phyloP scores from a whole-genome alignment of 768 basidiomycete species.

The Serendipita indica region DNA sequence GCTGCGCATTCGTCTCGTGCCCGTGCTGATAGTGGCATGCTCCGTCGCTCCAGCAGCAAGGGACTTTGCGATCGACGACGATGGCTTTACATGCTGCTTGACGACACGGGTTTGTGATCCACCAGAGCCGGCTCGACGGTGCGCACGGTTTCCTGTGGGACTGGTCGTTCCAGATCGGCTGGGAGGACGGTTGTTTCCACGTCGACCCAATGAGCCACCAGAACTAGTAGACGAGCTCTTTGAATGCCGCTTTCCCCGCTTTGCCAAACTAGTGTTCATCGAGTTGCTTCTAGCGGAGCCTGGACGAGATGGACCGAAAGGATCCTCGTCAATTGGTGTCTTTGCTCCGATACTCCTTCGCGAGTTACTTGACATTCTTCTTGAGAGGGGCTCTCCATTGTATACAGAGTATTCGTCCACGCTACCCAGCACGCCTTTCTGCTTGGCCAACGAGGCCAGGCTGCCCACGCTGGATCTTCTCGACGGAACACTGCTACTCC shows the following conservation, averaged over 20 bases:
- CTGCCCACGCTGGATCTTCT: constrained; percentile 44
- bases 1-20: not conserved
- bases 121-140: constrained; percentile 1
- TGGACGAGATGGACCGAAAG: not conserved
- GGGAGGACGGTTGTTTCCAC: not conserved
- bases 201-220: not conserved
- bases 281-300: not conserved
- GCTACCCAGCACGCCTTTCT: not conserved
- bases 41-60: not conserved
- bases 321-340: constrained; percentile 6
- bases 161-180: constrained; percentile 1
- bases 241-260: constrained; percentile 3
- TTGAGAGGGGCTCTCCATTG: not conserved
- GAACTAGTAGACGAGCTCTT: constrained; percentile 8
- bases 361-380: not conserved
- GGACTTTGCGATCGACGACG: not conserved
- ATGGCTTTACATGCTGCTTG: constrained; percentile 1
- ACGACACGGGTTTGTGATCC: constrained; percentile 4
- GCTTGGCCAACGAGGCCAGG: constrained; percentile 18
- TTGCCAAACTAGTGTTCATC: not conserved
- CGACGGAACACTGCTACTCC: constrained; percentile 87
- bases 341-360: not conserved
- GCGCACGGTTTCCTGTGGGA: not conserved
- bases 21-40: not conserved
- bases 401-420: constrained; percentile 4